A percentile compares a stretch with the other conserved stretches of the same genome.
phyloP scores from a whole-genome alignment of 2,329 filamentous ascomycete genomes.

The Neofusicoccum cordaticola region DNA sequence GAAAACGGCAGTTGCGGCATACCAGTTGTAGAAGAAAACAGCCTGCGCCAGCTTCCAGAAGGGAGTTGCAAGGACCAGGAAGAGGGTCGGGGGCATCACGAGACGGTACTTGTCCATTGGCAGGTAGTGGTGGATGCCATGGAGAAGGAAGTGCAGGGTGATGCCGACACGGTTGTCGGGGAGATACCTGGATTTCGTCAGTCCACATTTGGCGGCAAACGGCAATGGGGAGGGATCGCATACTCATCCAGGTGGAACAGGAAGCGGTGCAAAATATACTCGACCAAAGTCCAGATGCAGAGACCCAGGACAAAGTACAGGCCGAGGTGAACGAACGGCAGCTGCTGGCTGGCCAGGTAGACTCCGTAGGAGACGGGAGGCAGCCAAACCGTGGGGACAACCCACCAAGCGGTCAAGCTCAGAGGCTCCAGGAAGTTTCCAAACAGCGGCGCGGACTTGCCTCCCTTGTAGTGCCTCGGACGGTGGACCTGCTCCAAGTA shows the following conservation, averaged over 20 bases:
- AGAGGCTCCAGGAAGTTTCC: slow-evolving; percentile 99
- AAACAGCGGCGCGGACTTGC: slow-evolving; percentile 87
- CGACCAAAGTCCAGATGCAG: slow-evolving; percentile 81
- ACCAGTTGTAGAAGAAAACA: slow-evolving; percentile 82
- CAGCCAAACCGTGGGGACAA: slow-evolving; percentile 80
- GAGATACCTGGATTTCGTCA: slow-evolving; percentile 61
- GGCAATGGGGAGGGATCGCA: slow-evolving; percentile 34
- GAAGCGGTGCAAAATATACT: slow-evolving; percentile 85
- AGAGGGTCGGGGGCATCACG: slow-evolving; percentile 93
- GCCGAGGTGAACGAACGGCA: neutral
- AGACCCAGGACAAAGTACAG: slow-evolving; percentile 69
- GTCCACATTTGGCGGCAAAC: slow-evolving; percentile 24
- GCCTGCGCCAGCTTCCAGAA: slow-evolving; percentile 90
- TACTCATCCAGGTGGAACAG: slow-evolving; percentile 93
- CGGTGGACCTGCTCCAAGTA: slow-evolving; percentile 96
- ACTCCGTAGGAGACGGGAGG: slow-evolving; percentile 75
- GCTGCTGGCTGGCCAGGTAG: slow-evolving; percentile 51
- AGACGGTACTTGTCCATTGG: slow-evolving; percentile 98
- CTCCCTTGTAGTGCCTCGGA: slow-evolving; percentile 92
- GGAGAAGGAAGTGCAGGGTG: slow-evolving; percentile 86
- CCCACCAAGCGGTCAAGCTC: slow-evolving; percentile 90
- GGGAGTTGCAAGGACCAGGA: slow-evolving; percentile 75
- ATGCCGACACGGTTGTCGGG: slow-evolving; percentile 88
- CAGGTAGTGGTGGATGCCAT: slow-evolving; percentile 96
- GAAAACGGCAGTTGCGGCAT: slow-evolving; percentile 72